A percentile compares a stretch with the other conserved stretches of the same genome.
Conservation (phyloP, 805 yeast genomes). For the Jamesozyma piceae region DNA sequence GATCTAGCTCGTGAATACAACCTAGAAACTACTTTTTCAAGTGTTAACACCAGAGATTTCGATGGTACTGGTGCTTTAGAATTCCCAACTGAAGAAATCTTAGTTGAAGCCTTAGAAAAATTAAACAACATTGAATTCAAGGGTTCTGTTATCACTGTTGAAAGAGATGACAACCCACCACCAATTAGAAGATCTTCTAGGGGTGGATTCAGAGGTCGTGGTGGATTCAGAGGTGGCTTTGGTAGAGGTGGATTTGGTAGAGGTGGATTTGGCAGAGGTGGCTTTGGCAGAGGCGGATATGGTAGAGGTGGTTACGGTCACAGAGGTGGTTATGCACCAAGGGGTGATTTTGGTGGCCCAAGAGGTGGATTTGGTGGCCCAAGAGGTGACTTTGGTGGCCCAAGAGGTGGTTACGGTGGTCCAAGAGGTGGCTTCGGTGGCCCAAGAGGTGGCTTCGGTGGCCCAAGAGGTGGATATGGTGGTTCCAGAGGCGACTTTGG, state of each 20-base stretch:
- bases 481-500: slow-evolving; percentile 19
- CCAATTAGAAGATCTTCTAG: slow-evolving; percentile 40
- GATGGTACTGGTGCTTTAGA: slow-evolving; percentile 41
- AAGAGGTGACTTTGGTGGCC: slow-evolving; percentile 33
- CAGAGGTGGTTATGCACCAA: slow-evolving; percentile 16
- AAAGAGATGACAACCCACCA: slow-evolving; percentile 59
- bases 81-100: slow-evolving; percentile 56
- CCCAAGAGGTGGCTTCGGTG: slow-evolving; percentile 28
- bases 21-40: slow-evolving; percentile 51
- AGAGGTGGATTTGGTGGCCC: slow-evolving; percentile 37
- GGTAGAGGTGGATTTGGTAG: slow-evolving; percentile 37
- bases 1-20: slow-evolving; percentile 79
- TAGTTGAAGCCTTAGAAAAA: slow-evolving; percentile 63
- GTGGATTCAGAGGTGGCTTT: slow-evolving; percentile 41
- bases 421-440: slow-evolving; percentile 30
- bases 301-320: slow-evolving; percentile 33
- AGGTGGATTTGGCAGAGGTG: slow-evolving; percentile 34
- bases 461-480: slow-evolving; percentile 33
- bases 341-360: slow-evolving; percentile 33
- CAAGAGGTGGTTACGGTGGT: slow-evolving; percentile 28
- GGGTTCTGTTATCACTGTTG: slow-evolving; percentile 62
- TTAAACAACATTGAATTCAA: slow-evolving; percentile 64
- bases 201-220: slow-evolving; percentile 40
- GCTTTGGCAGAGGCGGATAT: slow-evolving; percentile 33
- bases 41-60: slow-evolving; percentile 38